These are phyloP conservation scores for Penicillium occitanis DNA, from an alignment of 2,329 filamentous ascomycete species.

Conservation along the genomic window DNA sequence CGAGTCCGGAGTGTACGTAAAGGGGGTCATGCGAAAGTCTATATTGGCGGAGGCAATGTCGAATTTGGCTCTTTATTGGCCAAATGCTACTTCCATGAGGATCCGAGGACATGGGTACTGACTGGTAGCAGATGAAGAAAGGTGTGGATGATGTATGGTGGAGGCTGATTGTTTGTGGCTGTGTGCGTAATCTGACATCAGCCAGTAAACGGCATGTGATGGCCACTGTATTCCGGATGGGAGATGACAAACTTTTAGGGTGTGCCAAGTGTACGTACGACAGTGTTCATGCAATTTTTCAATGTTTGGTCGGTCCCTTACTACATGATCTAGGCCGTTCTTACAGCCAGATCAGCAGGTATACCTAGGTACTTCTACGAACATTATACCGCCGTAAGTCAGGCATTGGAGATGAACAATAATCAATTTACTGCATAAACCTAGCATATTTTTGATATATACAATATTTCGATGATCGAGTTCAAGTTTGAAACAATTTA, in stretches of 20 bases:
- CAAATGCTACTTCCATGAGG: neutral
- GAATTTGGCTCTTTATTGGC: neutral
- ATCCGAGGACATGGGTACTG: neutral
- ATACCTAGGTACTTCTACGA: neutral
- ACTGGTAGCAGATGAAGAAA: neutral
- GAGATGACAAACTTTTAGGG: neutral
- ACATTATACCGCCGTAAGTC: neutral
- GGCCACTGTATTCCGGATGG: neutral
- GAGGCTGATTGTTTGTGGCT: slow-evolving; percentile 7
- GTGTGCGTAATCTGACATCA: neutral
- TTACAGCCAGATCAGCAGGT: neutral
- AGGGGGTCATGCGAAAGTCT: neutral
- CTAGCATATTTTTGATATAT: neutral
- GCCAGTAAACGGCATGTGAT: neutral
- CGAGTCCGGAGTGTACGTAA: neutral
- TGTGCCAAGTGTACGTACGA: neutral
- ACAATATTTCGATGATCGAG: neutral
- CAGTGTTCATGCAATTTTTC: neutral
- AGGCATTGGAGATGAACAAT: neutral
- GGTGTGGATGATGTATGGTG: neutral
- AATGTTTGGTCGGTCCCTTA: neutral
- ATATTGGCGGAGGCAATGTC: neutral
- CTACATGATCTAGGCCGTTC: neutral
- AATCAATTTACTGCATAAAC: neutral
- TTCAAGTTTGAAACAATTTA: neutral